phyloP scores from a whole-genome alignment of 768 basidiomycete genomes.

The Auricularia sp. region DNA sequence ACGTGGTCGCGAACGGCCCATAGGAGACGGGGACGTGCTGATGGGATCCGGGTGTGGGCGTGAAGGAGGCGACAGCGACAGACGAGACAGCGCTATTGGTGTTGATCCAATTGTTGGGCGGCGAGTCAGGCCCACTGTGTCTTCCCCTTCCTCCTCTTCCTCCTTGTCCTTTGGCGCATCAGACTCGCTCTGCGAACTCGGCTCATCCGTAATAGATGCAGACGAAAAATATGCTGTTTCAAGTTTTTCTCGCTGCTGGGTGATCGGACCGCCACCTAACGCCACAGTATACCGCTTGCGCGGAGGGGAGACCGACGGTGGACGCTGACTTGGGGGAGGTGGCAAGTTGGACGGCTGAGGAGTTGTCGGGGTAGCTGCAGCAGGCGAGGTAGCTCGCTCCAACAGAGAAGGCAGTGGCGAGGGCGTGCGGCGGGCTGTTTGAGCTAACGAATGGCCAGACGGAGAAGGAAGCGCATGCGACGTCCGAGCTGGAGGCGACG shows the following conservation, averaged over 20 bases:
- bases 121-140: constrained; percentile 6
- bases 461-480: background rate
- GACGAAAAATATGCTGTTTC: constrained; percentile 27
- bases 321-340: constrained; percentile 4
- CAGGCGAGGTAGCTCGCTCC: background rate
- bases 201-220: constrained; percentile 13
- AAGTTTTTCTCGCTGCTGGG: constrained; percentile 28
- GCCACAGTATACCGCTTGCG: constrained; percentile 83
- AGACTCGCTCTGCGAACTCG: constrained; percentile 14
- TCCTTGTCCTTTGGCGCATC: constrained; percentile 17
- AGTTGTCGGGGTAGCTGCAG: background rate
- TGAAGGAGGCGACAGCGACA: constrained; percentile 12
- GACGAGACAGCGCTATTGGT: constrained; percentile 12
- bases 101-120: constrained; percentile 15
- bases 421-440: constrained; percentile 6
- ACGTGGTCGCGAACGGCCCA: constrained; percentile 2
- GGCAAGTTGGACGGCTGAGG: constrained; percentile 1
- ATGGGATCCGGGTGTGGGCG: constrained; percentile 5
- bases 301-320: constrained; percentile 19
- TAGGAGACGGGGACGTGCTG: background rate
- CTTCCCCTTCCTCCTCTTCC: constrained; percentile 24
- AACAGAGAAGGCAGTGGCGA: constrained; percentile 24
- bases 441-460: constrained; percentile 7
- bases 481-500: constrained; percentile 2
- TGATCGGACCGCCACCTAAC: constrained; percentile 41